Percentiles rank a stretch among this genome's conserved stretches.
Evolutionary conservation across 495 filamentous ascomycete genomes (phyloP).

Genomic region (Monascus purpureus): DNA sequence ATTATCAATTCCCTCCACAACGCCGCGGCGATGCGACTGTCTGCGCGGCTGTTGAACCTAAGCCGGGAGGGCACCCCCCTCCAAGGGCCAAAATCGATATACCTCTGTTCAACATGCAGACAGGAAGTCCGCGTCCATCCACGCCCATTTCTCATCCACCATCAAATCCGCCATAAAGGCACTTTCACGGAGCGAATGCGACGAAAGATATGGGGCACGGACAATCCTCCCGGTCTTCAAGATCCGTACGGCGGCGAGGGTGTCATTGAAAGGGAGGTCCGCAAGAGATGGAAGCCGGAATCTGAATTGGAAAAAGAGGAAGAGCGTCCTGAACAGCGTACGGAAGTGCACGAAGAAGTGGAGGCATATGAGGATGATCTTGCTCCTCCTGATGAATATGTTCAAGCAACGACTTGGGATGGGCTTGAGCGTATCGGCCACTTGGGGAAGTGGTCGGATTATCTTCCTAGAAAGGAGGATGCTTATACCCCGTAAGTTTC

Average conservation of each 20-base stretch:
- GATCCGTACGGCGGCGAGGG: conserved; percentile 38
- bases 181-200: conserved; percentile 36
- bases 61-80: conserved; percentile 19
- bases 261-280: conserved; percentile 14
- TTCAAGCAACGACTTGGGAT: conserved; percentile 41
- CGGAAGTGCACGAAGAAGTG: conserved; percentile 3
- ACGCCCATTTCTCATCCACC: conserved; percentile 25
- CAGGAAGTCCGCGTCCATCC: conserved; percentile 16
- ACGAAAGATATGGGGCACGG: conserved; percentile 40
- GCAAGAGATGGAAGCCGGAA: conserved; percentile 8
- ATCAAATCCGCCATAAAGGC: conserved; percentile 26
- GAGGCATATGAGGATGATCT: conserved; percentile 5
- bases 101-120: conserved; percentile 32
- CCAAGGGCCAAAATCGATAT: conserved; percentile 12
- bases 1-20: too few species aligned
- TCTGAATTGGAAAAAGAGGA: conserved; percentile 6
- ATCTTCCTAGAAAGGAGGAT: conserved; percentile 10
- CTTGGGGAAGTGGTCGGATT: conserved; percentile 30
- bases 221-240: conserved; percentile 36
- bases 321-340: background rate
- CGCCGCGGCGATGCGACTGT: conserved; percentile 33
- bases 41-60: conserved; percentile 23
- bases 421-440: conserved; percentile 45
- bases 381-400: conserved; percentile 24
- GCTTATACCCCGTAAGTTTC: conserved; percentile 15